Evolutionary conservation across 2,329 filamentous ascomycete genomes (phyloP).

Genomic region (Ophiostoma populinum): DNA sequence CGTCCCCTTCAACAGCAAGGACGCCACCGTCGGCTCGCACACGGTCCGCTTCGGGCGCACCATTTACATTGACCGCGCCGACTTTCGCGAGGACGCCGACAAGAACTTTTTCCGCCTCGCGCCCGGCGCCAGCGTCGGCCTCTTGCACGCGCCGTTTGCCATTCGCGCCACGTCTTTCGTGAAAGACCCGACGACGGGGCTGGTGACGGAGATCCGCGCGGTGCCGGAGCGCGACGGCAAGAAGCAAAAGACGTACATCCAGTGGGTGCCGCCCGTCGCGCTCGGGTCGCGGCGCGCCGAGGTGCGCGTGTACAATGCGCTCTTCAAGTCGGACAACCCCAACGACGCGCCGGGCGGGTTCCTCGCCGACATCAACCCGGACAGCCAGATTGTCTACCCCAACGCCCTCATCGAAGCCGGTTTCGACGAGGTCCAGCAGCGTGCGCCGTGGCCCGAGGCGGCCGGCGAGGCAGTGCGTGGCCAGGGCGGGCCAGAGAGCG

Average conservation of each 20-base stretch:
- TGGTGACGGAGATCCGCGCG: conserved; percentile 42
- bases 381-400: conserved; percentile 64
- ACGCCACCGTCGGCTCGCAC: conserved; percentile 47
- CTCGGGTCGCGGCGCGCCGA: conserved; percentile 52
- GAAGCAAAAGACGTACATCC: conserved; percentile 68
- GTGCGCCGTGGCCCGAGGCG: conserved; percentile 69
- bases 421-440: conserved; percentile 55
- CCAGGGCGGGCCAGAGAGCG: conserved; percentile 49
- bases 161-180: conserved; percentile 51
- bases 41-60: conserved; percentile 51
- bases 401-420: conserved; percentile 70
- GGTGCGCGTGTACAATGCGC: conserved; percentile 59
- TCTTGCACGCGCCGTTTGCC: conserved; percentile 53
- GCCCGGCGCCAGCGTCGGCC: conserved; percentile 52
- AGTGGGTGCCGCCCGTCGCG: conserved; percentile 53
- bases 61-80: conserved; percentile 69
- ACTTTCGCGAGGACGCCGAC: conserved; percentile 58
- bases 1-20: conserved; percentile 69
- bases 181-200: conserved; percentile 39
- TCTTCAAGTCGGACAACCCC: conserved; percentile 80
- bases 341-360: conserved; percentile 63
- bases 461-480: conserved; percentile 50
- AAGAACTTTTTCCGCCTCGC: conserved; percentile 65
- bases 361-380: conserved; percentile 66
- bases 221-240: conserved; percentile 54